Percentiles rank a stretch among this genome's conserved stretches.
Conservation (phyloP, 169 alveolate genomes). For the Plasmodium coatneyi region DNA sequence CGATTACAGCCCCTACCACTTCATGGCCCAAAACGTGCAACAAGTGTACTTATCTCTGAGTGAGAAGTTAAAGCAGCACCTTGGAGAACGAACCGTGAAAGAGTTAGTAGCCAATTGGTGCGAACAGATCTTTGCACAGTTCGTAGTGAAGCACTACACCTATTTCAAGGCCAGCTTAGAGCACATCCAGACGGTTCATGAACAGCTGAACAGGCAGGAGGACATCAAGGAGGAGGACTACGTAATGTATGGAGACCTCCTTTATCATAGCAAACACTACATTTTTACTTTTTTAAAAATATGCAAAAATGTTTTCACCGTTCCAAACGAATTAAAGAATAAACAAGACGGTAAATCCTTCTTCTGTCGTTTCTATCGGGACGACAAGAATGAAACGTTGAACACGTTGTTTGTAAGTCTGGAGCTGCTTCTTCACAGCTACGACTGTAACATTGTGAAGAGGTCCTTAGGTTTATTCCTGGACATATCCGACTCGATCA, state of each 20-base stretch:
- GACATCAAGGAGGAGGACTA: conserved; percentile 55
- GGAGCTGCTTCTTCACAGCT: conserved; percentile 12
- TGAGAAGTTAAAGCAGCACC: conserved; percentile 14
- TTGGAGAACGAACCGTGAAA: not conserved
- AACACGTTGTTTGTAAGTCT: not conserved
- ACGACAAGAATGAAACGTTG: not conserved
- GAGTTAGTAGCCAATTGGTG: conserved; percentile 37
- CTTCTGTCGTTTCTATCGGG: conserved; percentile 1
- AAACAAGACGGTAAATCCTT: not conserved
- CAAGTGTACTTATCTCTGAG: conserved; percentile 25
- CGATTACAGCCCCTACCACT: conserved; percentile 11
- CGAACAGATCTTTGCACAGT: not conserved
- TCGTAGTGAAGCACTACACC: not conserved
- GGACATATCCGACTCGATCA: conserved; percentile 34
- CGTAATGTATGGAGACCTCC: conserved; percentile 19
- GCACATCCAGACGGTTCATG: conserved; percentile 26
- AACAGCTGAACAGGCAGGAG: not conserved
- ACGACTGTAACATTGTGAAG: conserved; percentile 40
- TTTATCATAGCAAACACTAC: conserved; percentile 18
- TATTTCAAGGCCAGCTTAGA: conserved; percentile 22
- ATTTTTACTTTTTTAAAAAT: conserved; percentile 39
- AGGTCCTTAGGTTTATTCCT: not conserved
- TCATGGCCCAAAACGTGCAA: conserved; percentile 3
- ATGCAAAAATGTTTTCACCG: conserved; percentile 28
- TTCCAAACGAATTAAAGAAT: conserved; percentile 35